phyloP scores from a whole-genome alignment of 192 early-diverging fungal genomes.

The Backusella morwellensis region DNA sequence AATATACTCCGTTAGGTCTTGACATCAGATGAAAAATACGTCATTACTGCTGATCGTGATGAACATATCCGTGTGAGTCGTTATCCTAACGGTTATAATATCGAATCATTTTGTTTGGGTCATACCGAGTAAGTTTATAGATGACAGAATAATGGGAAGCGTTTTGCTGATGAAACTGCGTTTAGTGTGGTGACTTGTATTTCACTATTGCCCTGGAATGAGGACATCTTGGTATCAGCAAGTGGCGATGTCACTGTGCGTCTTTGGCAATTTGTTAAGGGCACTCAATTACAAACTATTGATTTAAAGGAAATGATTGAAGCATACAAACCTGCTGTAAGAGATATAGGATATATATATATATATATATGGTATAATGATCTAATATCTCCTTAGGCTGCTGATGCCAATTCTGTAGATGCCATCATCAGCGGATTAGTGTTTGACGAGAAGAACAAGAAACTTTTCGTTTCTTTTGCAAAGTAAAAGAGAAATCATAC shows the following conservation, averaged over 20 bases:
- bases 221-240: constrained; percentile 66
- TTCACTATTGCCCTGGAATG: constrained; percentile 53
- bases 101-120: constrained; percentile 87
- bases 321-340: constrained; percentile 18
- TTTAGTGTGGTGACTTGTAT: constrained; percentile 73
- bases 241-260: constrained; percentile 82
- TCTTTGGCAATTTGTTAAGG: constrained; percentile 70
- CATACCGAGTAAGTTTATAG: constrained; percentile 77
- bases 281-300: constrained; percentile 66
- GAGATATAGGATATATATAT: not conserved
- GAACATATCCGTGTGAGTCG: constrained; percentile 95
- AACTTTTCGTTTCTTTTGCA: constrained; percentile 24
- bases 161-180: not conserved
- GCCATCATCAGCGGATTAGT: constrained; percentile 19
- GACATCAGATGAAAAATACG: constrained; percentile 56
- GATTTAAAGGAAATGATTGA: constrained; percentile 44
- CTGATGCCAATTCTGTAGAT: constrained; percentile 23
- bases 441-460: constrained; percentile 6
- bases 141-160: not conserved
- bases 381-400: constrained; percentile 4
- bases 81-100: constrained; percentile 88
- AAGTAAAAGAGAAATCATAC: constrained; percentile 14
- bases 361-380: too few species aligned
- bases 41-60: constrained; percentile 95
- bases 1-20: constrained; percentile 43